Percentiles rank a stretch among this genome's conserved stretches.
These are phyloP conservation scores for Eucommia ulmoides DNA, from an alignment of 257 asterid genomes.

Conservation along the genomic window DNA sequence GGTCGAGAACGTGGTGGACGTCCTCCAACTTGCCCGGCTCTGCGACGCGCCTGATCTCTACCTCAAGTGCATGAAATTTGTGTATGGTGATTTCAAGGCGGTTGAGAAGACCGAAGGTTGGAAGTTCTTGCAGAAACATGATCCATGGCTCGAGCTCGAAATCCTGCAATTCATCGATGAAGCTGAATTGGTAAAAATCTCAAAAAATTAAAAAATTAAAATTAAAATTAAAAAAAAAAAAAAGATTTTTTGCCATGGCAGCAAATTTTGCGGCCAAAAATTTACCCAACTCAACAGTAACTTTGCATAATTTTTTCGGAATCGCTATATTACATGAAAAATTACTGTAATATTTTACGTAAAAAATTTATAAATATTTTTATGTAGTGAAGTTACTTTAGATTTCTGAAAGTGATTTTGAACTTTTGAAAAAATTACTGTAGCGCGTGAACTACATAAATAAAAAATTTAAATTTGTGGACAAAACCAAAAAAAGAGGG, in stretches of 20 bases:
- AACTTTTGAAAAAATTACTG: too few species aligned
- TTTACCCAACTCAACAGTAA: neutral
- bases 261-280: neutral
- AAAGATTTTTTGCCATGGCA: neutral
- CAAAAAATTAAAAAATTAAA: neutral
- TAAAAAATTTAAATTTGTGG: too few species aligned
- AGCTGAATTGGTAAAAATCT: constrained; percentile 47
- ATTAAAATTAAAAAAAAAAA: neutral
- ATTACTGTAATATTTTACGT: neutral
- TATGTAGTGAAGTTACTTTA: neutral
- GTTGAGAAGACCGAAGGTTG: constrained; percentile 84
- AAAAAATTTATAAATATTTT: neutral
- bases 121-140: constrained; percentile 63
- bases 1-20: constrained; percentile 54
- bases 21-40: constrained; percentile 76
- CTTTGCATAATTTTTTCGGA: neutral
- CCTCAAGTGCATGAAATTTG: constrained; percentile 53
- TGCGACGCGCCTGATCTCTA: constrained; percentile 86
- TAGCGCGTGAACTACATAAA: too few species aligned
- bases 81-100: constrained; percentile 37
- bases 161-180: constrained; percentile 74
- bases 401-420: too few species aligned
- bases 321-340: neutral
- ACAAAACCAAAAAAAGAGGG: too few species aligned
- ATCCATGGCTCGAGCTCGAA: constrained; percentile 82